phyloP scores from a whole-genome alignment of 352 stramenopile species.

The Phytophthora europaea region DNA sequence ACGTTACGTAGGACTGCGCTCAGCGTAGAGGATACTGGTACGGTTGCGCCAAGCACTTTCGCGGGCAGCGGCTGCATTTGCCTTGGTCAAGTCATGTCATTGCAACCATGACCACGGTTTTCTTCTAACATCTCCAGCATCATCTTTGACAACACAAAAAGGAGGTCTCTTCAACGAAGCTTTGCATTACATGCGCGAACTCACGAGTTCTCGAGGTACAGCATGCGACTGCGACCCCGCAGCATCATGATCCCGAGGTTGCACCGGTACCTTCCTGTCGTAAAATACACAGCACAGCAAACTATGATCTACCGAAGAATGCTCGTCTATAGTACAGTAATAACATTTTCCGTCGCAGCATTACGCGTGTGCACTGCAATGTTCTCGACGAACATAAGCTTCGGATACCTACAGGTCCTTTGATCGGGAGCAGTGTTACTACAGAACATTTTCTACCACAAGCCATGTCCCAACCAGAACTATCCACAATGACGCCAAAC shows the following conservation, averaged over 20 bases:
- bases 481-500: not conserved
- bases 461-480: conserved; percentile 14
- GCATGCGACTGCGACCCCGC: no score
- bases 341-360: not conserved
- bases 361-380: not conserved
- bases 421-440: not conserved
- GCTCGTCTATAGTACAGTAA: not conserved
- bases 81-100: not conserved
- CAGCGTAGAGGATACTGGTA: not conserved
- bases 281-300: not conserved
- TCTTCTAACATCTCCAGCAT: not conserved
- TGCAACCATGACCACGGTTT: not conserved
- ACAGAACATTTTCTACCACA: not conserved
- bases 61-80: no score
- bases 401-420: not conserved
- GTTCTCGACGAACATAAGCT: not conserved
- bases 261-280: no score
- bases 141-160: not conserved
- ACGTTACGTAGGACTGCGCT: not conserved
- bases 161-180: not conserved
- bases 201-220: no score
- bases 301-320: not conserved
- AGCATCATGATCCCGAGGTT: no score
- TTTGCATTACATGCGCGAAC: no score
- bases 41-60: no score